Conservation (phyloP, 371 early-diverging fungal species). For the Mucor ambiguus region DNA sequence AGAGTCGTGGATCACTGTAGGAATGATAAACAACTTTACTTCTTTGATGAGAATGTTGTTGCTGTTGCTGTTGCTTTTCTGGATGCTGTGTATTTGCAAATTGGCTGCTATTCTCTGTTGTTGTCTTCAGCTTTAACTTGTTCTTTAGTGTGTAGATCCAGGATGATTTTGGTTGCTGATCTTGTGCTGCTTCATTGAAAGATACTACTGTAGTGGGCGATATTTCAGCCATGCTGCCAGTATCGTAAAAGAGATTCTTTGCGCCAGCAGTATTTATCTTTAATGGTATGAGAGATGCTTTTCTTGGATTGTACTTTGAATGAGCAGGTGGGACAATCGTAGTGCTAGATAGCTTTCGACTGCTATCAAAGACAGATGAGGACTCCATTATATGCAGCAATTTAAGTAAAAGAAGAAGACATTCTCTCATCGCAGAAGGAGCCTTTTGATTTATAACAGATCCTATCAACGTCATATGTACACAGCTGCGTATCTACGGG, state of each 20-base stretch:
- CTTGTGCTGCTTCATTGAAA: neutral
- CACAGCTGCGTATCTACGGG: neutral
- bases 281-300: neutral
- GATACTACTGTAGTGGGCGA: constrained; percentile 6
- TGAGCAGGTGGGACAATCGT: constrained; percentile 7
- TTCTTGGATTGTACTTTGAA: constrained; percentile 5
- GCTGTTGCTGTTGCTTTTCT: constrained; percentile 1
- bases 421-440: too few relatives aligned
- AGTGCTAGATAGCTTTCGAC: constrained; percentile 10
- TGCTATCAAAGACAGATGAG: neutral
- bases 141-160: neutral
- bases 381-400: neutral
- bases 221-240: constrained; percentile 7
- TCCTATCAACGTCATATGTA: constrained; percentile 9
- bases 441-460: neutral
- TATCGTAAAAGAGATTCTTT: neutral
- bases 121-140: neutral
- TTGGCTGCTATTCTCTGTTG: neutral
- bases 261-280: constrained; percentile 5
- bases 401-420: neutral
- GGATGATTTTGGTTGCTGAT: neutral
- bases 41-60: neutral
- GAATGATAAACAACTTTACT: neutral
- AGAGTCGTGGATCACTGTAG: constrained; percentile 16
- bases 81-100: neutral